phyloP scores from a whole-genome alignment of 305 asterid genomes.

The Ajuga reptans region DNA sequence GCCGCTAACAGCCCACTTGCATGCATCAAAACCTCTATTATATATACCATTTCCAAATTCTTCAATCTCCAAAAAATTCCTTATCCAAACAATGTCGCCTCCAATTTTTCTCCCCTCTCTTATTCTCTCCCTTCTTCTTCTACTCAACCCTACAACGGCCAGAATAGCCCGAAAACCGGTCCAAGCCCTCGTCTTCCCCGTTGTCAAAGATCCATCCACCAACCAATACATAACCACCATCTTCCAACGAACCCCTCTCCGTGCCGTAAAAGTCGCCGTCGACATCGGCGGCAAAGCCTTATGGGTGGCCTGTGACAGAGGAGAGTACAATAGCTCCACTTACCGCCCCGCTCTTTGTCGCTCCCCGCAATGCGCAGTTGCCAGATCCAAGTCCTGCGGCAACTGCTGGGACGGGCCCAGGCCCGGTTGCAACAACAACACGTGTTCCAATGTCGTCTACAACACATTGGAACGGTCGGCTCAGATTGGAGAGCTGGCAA shows the following conservation, averaged over 20 bases:
- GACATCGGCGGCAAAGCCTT: slow-evolving; percentile 47
- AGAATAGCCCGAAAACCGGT: slow-evolving; percentile 25
- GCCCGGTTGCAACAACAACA: slow-evolving; percentile 36
- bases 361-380: slow-evolving; percentile 39
- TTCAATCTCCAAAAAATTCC: not conserved
- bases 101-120: not conserved
- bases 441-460: slow-evolving; percentile 22
- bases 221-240: slow-evolving; percentile 36
- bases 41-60: not conserved
- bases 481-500: slow-evolving; percentile 30
- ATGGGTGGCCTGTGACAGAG: slow-evolving; percentile 44
- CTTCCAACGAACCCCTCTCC: slow-evolving; percentile 40
- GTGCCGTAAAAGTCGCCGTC: slow-evolving; percentile 31
- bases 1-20: slow-evolving; percentile 5
- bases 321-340: slow-evolving; percentile 35
- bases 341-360: slow-evolving; percentile 37
- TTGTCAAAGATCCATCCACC: slow-evolving; percentile 39
- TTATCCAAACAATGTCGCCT: slow-evolving; percentile 17
- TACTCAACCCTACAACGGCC: slow-evolving; percentile 20
- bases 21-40: not conserved
- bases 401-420: slow-evolving; percentile 29
- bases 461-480: slow-evolving; percentile 10
- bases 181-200: slow-evolving; percentile 32
- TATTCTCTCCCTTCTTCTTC: slow-evolving; percentile 2
- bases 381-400: slow-evolving; percentile 28